Conservation (phyloP, 345 rosid species). For the Dovyalis caffra region DNA sequence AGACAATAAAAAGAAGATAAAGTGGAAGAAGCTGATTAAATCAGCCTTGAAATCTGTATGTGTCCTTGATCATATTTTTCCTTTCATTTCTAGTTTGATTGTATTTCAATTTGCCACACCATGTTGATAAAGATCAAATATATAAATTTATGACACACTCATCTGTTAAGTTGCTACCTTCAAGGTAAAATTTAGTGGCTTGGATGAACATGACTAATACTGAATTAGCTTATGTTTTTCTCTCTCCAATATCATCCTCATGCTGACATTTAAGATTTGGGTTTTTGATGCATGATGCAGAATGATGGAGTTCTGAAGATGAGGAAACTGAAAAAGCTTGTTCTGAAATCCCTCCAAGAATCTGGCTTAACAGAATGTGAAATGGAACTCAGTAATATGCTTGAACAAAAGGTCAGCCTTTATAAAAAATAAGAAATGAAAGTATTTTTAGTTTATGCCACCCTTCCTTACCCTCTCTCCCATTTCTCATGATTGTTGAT, state of each 20-base stretch:
- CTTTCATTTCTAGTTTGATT: background rate
- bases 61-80: constrained; percentile 5
- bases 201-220: background rate
- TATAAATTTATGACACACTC: background rate
- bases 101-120: background rate
- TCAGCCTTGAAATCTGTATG: constrained; percentile 66
- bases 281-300: constrained; percentile 33
- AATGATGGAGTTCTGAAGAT: constrained; percentile 61
- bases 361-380: constrained; percentile 44
- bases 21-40: constrained; percentile 77
- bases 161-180: background rate
- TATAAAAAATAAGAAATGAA: background rate
- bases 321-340: constrained; percentile 62
- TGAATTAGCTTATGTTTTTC: background rate
- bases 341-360: constrained; percentile 51
- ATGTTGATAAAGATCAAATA: background rate
- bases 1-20: constrained; percentile 48
- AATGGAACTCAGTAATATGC: constrained; percentile 30
- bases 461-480: background rate
- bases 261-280: background rate
- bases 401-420: constrained; percentile 64
- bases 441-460: background rate
- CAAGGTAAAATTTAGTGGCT: too few relatives aligned
- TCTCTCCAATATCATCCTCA: background rate
- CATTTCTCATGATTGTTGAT: background rate